Conservation (phyloP, 2,329 filamentous ascomycete genomes). For the Cladophialophora immunda region DNA sequence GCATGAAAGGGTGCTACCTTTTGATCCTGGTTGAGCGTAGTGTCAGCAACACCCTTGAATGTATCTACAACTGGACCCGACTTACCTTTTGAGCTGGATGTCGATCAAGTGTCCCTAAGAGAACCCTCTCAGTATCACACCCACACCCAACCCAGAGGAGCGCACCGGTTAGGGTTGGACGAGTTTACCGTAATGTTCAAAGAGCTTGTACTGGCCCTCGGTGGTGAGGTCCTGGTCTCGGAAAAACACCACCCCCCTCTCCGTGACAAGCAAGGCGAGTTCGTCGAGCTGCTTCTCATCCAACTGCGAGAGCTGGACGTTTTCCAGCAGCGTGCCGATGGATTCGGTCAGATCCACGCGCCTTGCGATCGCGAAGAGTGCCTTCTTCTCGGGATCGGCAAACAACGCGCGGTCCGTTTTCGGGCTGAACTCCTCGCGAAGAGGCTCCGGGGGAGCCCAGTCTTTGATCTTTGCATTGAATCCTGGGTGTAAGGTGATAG, state of each 20-base stretch:
- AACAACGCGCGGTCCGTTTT: constrained; percentile 46
- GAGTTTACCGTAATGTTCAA: constrained; percentile 56
- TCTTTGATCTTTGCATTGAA: constrained; percentile 58
- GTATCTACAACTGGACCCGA: neutral
- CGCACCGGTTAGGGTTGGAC: neutral
- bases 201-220: constrained; percentile 54
- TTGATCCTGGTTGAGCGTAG: constrained; percentile 37
- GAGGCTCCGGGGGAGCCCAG: constrained; percentile 52
- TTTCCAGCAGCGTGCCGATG: constrained; percentile 49
- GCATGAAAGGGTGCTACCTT: constrained; percentile 30
- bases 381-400: constrained; percentile 53
- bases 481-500: constrained; percentile 56
- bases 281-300: constrained; percentile 59
- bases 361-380: constrained; percentile 46
- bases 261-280: constrained; percentile 69
- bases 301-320: constrained; percentile 57
- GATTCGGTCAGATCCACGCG: constrained; percentile 48
- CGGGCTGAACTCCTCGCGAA: constrained; percentile 44
- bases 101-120: constrained; percentile 48
- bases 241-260: constrained; percentile 64
- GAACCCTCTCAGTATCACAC: constrained; percentile 25
- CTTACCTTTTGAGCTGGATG: constrained; percentile 51
- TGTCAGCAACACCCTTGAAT: neutral
- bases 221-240: constrained; percentile 60
- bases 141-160: neutral